These are phyloP conservation scores for Pittosporum tobira DNA, from an alignment of 129 eudicot species.

Conservation along the genomic window DNA sequence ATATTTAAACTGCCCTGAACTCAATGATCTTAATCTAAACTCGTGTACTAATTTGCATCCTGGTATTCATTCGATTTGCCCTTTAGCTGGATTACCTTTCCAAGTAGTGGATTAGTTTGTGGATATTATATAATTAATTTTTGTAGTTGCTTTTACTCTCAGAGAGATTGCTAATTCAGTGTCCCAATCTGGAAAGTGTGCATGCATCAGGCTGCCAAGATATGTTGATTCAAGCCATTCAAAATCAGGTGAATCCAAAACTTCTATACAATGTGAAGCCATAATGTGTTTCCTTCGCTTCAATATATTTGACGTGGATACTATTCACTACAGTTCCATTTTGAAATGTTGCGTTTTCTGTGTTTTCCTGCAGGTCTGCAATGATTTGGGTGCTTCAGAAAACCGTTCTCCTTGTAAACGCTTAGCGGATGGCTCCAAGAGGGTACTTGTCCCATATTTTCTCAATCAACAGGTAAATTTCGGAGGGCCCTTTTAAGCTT, in stretches of 20 bases:
- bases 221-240: constrained; percentile 43
- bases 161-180: constrained; percentile 83
- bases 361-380: constrained; percentile 36
- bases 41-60: constrained; percentile 72
- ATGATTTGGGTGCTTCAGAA: constrained; percentile 28
- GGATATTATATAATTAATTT: no score
- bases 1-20: constrained; percentile 84
- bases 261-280: no score
- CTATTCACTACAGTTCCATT: not conserved
- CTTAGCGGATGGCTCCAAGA: constrained; percentile 86
- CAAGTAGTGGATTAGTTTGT: not conserved
- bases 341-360: not conserved
- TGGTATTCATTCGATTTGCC: constrained; percentile 33
- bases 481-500: not conserved
- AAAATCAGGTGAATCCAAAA: constrained; percentile 53
- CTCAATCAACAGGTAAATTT: constrained; percentile 54
- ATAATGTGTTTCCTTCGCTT: not conserved
- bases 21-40: constrained; percentile 72
- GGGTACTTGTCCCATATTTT: constrained; percentile 60
- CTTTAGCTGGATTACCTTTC: not conserved
- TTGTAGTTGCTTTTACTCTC: constrained; percentile 6
- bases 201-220: constrained; percentile 71
- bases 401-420: constrained; percentile 50
- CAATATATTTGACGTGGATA: not conserved
- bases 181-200: constrained; percentile 73